Conservation (phyloP, 208 protist species). For the Jaenimonas drosophilae region DNA sequence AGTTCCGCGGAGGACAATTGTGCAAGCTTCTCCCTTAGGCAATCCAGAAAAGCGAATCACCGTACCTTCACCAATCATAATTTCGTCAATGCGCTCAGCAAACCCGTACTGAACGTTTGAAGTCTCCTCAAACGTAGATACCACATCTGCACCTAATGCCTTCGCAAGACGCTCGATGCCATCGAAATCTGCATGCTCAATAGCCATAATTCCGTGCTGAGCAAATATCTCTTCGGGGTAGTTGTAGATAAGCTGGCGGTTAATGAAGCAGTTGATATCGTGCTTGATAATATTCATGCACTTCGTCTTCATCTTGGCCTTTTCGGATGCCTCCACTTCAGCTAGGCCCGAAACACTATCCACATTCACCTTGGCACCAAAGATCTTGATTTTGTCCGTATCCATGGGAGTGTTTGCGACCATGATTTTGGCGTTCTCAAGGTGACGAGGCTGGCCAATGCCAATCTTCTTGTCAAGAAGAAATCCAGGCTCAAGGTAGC, state of each 20-base stretch:
- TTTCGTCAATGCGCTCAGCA: conserved; percentile 96
- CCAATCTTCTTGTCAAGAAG: conserved; percentile 99
- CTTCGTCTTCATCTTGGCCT: conserved; percentile 90
- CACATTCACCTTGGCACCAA: conserved; percentile 93
- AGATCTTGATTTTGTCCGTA: conserved; percentile 99
- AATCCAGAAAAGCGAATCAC: conserved; percentile 97
- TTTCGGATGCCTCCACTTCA: conserved; percentile 99
- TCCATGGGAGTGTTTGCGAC: conserved; percentile 99
- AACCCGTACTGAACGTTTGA: conserved; percentile 94
- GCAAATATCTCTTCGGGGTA: conserved; percentile 99
- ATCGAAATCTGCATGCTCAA: conserved; percentile 99
- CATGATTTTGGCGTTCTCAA: conserved; percentile 98
- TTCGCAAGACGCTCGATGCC: conserved; percentile 94
- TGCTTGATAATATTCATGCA: conserved; percentile 96
- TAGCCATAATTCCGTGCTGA: conserved; percentile 94
- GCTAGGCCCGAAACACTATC: conserved; percentile 93
- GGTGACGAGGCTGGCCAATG: conserved; percentile 94
- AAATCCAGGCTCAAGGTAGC: conserved; percentile 99
- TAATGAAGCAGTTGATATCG: conserved; percentile 98
- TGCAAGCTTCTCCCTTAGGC: conserved; percentile 94
- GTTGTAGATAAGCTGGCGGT: conserved; percentile 99
- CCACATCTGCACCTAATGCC: conserved; percentile 97
- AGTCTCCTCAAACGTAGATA: conserved; percentile 98
- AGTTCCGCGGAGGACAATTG: conserved; percentile 98
- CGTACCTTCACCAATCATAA: conserved; percentile 98